A percentile compares a stretch with the other conserved stretches of the same genome.
Conservation (phyloP, 2,329 filamentous ascomycete genomes). For the Apiospora sp. region DNA sequence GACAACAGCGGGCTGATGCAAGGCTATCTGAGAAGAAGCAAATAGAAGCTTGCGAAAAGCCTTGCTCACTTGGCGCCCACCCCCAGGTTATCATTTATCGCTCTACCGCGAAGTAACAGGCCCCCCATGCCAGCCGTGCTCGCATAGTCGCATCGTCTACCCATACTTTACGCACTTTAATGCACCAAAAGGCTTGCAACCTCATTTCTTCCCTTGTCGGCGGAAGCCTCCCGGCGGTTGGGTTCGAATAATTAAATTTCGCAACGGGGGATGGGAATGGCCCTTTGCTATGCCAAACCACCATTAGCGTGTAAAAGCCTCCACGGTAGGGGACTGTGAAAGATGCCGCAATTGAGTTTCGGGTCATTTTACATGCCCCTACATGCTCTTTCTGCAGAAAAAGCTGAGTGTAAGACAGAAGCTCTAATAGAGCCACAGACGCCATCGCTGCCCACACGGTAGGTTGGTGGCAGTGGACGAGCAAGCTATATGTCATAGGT, state of each 20-base stretch:
- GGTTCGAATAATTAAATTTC: not conserved
- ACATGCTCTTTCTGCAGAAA: not conserved
- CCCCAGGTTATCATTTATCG: conserved; percentile 9
- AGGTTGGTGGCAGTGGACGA: not conserved
- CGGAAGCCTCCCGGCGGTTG: conserved; percentile 13
- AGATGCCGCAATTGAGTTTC: conserved; percentile 1
- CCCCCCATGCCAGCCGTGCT: not conserved
- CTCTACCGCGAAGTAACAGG: not conserved
- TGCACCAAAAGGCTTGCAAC: conserved; percentile 18
- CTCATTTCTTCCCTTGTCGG: conserved; percentile 14
- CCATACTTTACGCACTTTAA: not conserved
- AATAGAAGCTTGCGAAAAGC: conserved; percentile 12
- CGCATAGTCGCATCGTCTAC: conserved; percentile 10
- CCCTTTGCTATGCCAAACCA: not conserved
- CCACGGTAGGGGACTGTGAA: not conserved
- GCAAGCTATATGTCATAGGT: not conserved
- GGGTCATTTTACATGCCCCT: not conserved
- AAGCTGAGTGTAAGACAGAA: conserved; percentile 1
- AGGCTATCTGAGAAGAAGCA: conserved; percentile 20
- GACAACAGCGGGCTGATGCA: conserved; percentile 14
- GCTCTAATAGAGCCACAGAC: not conserved
- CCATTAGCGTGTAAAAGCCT: not conserved
- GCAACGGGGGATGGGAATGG: not conserved
- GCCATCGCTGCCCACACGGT: not conserved
- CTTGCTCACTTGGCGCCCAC: conserved; percentile 19